Evolutionary conservation across 768 basidiomycete species (phyloP).

Genomic region (Pseudohyphozyma bogoriensis): DNA sequence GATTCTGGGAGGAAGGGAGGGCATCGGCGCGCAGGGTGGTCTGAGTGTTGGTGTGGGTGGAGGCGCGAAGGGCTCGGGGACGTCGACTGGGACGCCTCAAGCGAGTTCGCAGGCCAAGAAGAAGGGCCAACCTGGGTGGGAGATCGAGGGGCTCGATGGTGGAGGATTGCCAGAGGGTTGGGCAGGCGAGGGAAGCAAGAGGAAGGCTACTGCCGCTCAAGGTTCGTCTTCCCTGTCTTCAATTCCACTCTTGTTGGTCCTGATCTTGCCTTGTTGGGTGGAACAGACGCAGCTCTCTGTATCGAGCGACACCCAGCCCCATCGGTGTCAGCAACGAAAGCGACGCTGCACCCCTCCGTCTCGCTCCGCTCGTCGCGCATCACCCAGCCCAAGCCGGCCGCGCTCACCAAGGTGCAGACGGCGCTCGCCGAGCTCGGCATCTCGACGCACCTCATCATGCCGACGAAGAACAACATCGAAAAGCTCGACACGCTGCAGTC

Average conservation of each 20-base stretch:
- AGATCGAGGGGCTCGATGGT: constrained; percentile 17
- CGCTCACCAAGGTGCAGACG: constrained; percentile 64
- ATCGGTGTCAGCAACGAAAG: constrained; percentile 17
- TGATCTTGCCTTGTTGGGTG: constrained; percentile 32
- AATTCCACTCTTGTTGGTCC: not conserved
- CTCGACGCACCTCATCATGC: constrained; percentile 77
- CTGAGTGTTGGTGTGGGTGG: constrained; percentile 35
- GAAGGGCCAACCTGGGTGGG: constrained; percentile 33
- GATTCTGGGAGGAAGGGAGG: constrained; percentile 28
- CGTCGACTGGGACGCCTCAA: no score
- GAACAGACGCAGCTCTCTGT: constrained; percentile 29
- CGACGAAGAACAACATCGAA: constrained; percentile 68
- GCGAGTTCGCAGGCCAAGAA: constrained; percentile 5
- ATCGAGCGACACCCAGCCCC: constrained; percentile 33
- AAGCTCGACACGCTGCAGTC: constrained; percentile 65
- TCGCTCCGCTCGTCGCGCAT: constrained; percentile 80
- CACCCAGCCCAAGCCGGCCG: constrained; percentile 62
- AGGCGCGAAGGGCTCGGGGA: constrained; percentile 23
- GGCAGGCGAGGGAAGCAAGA: constrained; percentile 26
- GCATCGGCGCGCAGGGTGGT: constrained; percentile 11
- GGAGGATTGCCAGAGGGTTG: constrained; percentile 28
- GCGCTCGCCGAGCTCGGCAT: constrained; percentile 68
- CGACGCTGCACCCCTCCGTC: constrained; percentile 45
- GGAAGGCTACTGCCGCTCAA: constrained; percentile 21
- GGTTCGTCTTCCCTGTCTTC: constrained; percentile 1